A percentile compares a stretch with the other conserved stretches of the same genome.
Conservation (phyloP, 1,139 yeast species). For the Protomyces lactucae-debilis region DNA sequence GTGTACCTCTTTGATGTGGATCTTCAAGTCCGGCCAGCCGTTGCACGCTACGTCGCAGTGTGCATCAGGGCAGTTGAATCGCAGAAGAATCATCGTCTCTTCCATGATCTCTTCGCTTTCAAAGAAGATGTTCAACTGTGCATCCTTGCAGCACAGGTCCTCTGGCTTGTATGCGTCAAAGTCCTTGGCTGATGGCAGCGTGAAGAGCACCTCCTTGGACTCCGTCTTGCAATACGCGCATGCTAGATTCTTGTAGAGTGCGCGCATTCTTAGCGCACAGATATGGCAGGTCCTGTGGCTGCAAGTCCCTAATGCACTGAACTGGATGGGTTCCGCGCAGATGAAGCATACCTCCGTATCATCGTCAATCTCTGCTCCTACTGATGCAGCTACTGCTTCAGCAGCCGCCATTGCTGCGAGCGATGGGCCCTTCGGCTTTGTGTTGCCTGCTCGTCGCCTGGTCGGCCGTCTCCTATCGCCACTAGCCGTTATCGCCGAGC, state of each 20-base stretch:
- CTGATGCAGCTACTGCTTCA: not conserved
- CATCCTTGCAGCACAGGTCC: conserved; percentile 39
- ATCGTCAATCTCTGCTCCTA: conserved; percentile 34
- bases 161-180: conserved; percentile 43
- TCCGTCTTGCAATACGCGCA: conserved; percentile 77
- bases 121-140: conserved; percentile 38
- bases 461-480: too few relatives aligned
- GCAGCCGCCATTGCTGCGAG: too few relatives aligned
- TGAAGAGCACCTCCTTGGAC: conserved; percentile 54
- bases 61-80: conserved; percentile 52
- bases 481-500: too few relatives aligned
- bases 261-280: conserved; percentile 80
- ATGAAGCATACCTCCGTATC: conserved; percentile 59
- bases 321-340: conserved; percentile 67
- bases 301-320: conserved; percentile 73
- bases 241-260: conserved; percentile 62
- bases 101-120: conserved; percentile 39
- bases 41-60: conserved; percentile 46
- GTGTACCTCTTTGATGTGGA: conserved; percentile 60
- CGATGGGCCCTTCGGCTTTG: too few relatives aligned
- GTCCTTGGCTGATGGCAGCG: conserved; percentile 47
- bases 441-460: too few relatives aligned
- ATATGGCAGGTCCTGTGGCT: conserved; percentile 77
- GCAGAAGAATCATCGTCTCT: conserved; percentile 51
- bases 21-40: conserved; percentile 55